These are phyloP conservation scores for Penicillium sp. DNA, from an alignment of 2,329 filamentous ascomycete species.

Conservation along the genomic window DNA sequence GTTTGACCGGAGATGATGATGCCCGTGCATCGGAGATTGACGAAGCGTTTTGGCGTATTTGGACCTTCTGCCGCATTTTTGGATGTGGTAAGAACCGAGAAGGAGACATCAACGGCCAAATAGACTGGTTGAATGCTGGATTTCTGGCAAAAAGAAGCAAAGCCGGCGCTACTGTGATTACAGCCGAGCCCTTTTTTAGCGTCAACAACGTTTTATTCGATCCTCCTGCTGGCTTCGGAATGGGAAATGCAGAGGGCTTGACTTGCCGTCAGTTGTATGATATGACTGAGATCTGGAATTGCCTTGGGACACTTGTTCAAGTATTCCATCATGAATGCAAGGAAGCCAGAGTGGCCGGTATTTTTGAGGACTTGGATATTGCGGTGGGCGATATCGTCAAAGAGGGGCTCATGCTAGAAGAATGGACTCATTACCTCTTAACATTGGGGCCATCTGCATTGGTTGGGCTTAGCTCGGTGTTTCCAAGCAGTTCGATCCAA, in stretches of 20 bases:
- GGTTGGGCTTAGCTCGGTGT: constrained; percentile 47
- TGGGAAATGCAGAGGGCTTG: constrained; percentile 54
- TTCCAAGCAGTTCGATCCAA: constrained; percentile 34
- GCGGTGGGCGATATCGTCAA: constrained; percentile 34
- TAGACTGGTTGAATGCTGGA: constrained; percentile 62
- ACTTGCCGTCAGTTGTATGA: constrained; percentile 57
- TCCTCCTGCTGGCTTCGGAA: constrained; percentile 55
- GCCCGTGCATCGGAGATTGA: constrained; percentile 51
- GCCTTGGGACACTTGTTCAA: constrained; percentile 54
- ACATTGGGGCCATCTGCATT: constrained; percentile 57
- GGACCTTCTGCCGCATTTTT: constrained; percentile 63
- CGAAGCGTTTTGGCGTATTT: constrained; percentile 62
- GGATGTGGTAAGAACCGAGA: constrained; percentile 56
- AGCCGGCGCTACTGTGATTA: constrained; percentile 44
- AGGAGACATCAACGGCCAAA: constrained; percentile 56
- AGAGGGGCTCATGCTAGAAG: constrained; percentile 56
- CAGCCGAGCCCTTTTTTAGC: constrained; percentile 48
- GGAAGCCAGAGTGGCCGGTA: constrained; percentile 53
- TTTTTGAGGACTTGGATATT: constrained; percentile 55
- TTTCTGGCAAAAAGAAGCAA: constrained; percentile 46
- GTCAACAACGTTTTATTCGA: constrained; percentile 53
- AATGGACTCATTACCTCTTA: constrained; percentile 59
- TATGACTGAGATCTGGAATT: constrained; percentile 63
- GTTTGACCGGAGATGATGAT: constrained; percentile 47
- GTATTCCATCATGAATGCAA: constrained; percentile 52